Base-by-base conservation (phyloP, 148 eudicot species). In the Tetragonia tetragonoides region DNA sequence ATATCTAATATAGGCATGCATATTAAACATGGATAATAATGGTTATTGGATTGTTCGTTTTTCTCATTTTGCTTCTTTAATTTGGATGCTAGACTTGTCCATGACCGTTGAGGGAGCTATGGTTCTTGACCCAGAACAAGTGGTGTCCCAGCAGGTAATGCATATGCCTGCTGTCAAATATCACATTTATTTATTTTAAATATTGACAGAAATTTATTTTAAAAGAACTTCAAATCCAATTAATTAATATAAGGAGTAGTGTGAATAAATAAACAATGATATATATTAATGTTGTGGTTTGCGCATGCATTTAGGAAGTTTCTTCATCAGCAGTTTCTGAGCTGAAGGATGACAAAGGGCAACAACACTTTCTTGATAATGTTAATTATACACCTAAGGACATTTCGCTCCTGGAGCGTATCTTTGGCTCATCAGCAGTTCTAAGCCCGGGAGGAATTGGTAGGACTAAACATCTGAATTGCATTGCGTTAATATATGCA, bases 361-460 rank as follows among this genome's bases (percentile, higher is more conserved):
- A n/a, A n/a, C n/a, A n/a, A n/a, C n/a, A n/a, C n/a, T n/a, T n/a
- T n/a, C n/a, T n/a, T n/a, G n/a, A n/a, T n/a, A n/a, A n/a, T n/a
- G n/a, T n/a, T n/a, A n/a, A n/a, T n/a, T n/a, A n/a, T n/a, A n/a
- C n/a, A n/a, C n/a, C n/a, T n/a, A n/a, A n/a, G n/a, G n/a, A n/a
- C 57, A 96, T 93, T 81, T 75, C 93, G 76, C 93, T 98, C 39
- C 91, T 91, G 77, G 99, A 96, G 80, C 93, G 92, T 34, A 90
- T 91, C 60, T 96, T 96, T 81, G 99, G 97, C 77, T 78, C 87
- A 6, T 98, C 98, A 70, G 93, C 74, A 84, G 99, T 96, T 54
- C n/a, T n/a, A n/a, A 96, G 99, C 97, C 92, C 99, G 5, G 99
- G 99, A 81, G 99, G 99, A 72, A 56, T 90, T 20, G 99, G 97